Evolutionary conservation across 2,329 filamentous ascomycete genomes (phyloP), one percentile per base, ranked within the genome.

Genomic region (Alternaria hordeiaustralica): DNA sequence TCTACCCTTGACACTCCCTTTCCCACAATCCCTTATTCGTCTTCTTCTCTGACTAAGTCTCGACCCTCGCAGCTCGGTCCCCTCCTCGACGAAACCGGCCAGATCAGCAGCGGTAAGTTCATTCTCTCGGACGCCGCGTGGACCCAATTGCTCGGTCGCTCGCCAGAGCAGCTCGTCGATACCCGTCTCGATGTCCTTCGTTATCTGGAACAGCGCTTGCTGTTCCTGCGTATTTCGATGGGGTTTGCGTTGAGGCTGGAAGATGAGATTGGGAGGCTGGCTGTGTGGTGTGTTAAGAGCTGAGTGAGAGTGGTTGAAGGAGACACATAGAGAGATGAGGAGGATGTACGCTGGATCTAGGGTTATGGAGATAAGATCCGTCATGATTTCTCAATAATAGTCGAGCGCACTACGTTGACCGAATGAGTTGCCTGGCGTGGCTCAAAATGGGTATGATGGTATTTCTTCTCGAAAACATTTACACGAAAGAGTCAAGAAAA

Each of bases 71-170:
- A 81, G 80, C 70, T 85, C 26, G 82, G 82, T 6, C 75, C 78
- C 41, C 62, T 85, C 6, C 69, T 84, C 53, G 83, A 90, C 63
- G 88, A 90, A 73, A 89, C 87, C 0, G 87, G 85, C 6, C 81
- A 80, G 33, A 81, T 89, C 9, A 71, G 75, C 2, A 72, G 81
- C 2, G 84, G 84, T 0, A 88, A 87, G 73, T 76, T 89, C 3
- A 76, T 88, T 18, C 84, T 88, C 78, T 84, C 82, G 6, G 78
- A 83, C 15, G 60, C 78, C 3, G 87, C 87, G 0, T 90, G 87
- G 87, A 71, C 70, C 33, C 77, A 86, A 23, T 71, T 87, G 3
- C 76, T 87, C 7, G 84, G 85, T 4, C 74, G 84, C 30, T 78
- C 77, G 0, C 73, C 82, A 3, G 72, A 80, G 15, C 81, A 85